Conservation (phyloP, 2,329 filamentous ascomycete genomes). For the Sarocladiaceae sp. region DNA sequence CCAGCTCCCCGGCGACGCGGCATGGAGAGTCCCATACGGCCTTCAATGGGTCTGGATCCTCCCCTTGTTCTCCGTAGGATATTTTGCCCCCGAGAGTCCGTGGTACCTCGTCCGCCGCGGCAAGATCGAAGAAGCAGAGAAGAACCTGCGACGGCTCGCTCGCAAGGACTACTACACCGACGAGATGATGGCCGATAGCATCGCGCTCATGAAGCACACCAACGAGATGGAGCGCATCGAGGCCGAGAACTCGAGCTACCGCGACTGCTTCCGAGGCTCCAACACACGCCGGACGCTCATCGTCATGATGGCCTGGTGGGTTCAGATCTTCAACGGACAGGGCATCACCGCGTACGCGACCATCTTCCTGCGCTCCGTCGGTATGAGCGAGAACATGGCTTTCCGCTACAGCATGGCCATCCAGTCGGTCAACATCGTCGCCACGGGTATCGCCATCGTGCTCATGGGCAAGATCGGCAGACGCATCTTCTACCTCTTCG, state of each 20-base stretch:
- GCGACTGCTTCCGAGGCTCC: slow-evolving; percentile 32
- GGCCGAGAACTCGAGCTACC: slow-evolving; percentile 26
- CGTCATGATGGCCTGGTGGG: slow-evolving; percentile 21
- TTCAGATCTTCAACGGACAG: slow-evolving; percentile 29
- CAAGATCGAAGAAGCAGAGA: slow-evolving; percentile 22
- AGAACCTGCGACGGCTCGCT: slow-evolving; percentile 22
- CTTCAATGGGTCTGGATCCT: slow-evolving; percentile 39
- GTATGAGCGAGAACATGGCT: slow-evolving; percentile 33
- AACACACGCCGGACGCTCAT: slow-evolving; percentile 33
- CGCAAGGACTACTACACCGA: slow-evolving; percentile 27
- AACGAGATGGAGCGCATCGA: slow-evolving; percentile 30
- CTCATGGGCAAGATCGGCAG: slow-evolving; percentile 32
- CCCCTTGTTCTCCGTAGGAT: slow-evolving; percentile 23
- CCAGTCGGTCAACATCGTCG: slow-evolving; percentile 36
- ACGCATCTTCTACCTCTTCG: slow-evolving; percentile 32
- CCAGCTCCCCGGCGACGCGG: slow-evolving; percentile 13
- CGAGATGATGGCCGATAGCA: slow-evolving; percentile 28
- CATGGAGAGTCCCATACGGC: slow-evolving; percentile 30
- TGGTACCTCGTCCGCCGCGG: slow-evolving; percentile 32
- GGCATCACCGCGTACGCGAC: slow-evolving; percentile 49
- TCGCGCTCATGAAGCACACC: slow-evolving; percentile 37
- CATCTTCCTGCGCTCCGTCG: slow-evolving; percentile 45
- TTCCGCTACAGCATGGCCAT: slow-evolving; percentile 43
- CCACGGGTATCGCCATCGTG: slow-evolving; percentile 32
- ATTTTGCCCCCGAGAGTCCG: slow-evolving; percentile 38